Evolutionary conservation across 768 basidiomycete species (phyloP), one percentile per base, ranked within the genome.

Genomic region (Leccinum pellstonianum): DNA sequence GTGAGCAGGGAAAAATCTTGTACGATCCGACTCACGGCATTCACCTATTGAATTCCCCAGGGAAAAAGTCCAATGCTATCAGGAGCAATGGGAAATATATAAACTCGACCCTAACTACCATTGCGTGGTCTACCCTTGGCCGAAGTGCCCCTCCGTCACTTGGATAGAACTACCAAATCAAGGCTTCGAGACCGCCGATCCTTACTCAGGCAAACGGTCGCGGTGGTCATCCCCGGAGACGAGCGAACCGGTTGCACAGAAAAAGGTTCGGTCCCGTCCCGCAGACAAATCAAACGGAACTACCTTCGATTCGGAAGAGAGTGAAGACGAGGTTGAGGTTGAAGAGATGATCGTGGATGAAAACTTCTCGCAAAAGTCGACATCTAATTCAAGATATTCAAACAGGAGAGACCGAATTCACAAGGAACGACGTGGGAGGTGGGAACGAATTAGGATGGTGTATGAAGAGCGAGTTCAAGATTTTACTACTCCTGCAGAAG

Each of bases 51-150:
- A 64, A 60, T 59, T 57, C 60, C 41, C 25, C 62, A 87, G 86
- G 10, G 74, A 82, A 72, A 68, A 71, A 1, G 72, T 82, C 55
- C 70, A 81, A 59, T 82, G 81, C 68, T 81, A 82, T 19, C 87
- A 88, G 69, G 88, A 92, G 37, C 90, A 91, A 70, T 93, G 91
- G 91, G 91, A 93, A 61, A 85, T 92, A 29, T 87, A 91, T 75
- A 92, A 91, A 68, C 79, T 93, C 8, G 91, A 93, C 67, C 84
- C 87, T 3, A 71, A 73, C n/a, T 92, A 92, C 64, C 81, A 83
- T 23, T 93, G 90, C 67, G 72, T 76, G 58, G 84, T 90, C 9
- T 80, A 74, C 33, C 69, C 70, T 35, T 73, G 74, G 55, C 80
- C 82, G 9, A 71, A 76, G 51, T 67, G 66, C 35, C 57, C 75